Conservation (phyloP, 495 filamentous ascomycete genomes). For the Thozetella sp. region DNA sequence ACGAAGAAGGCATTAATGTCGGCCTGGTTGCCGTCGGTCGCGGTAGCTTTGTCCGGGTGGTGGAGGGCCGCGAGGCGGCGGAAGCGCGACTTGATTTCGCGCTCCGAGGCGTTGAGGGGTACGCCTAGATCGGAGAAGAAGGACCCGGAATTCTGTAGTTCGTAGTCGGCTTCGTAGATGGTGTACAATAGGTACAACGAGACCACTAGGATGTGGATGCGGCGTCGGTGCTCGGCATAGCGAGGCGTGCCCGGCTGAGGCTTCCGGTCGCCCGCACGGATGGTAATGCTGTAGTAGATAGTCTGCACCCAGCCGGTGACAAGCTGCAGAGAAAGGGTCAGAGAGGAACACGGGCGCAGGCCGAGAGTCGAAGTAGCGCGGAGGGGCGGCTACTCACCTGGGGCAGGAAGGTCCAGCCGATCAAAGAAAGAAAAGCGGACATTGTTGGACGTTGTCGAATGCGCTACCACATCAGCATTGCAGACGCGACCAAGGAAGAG, state of each 20-base stretch:
- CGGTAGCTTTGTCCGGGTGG: conserved; percentile 81
- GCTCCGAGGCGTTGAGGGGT: conserved; percentile 67
- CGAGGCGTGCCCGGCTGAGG: conserved; percentile 73
- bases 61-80: conserved; percentile 79
- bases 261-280: conserved; percentile 85
- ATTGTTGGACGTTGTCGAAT: conserved; percentile 9
- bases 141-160: conserved; percentile 67
- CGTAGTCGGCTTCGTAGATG: conserved; percentile 88
- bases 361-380: conserved; percentile 1
- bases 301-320: conserved; percentile 77
- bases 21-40: conserved; percentile 14
- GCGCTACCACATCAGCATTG: background rate
- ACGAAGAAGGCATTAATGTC: conserved; percentile 68
- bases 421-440: conserved; percentile 64
- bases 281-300: conserved; percentile 85
- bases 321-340: conserved; percentile 60
- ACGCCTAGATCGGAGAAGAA: conserved; percentile 80
- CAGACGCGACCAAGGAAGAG: background rate
- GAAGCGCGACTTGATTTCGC: conserved; percentile 81
- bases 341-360: too few species aligned
- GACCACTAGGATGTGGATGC: conserved; percentile 82
- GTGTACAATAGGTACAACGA: conserved; percentile 86
- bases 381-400: conserved; percentile 50
- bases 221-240: conserved; percentile 71
- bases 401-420: conserved; percentile 82